Evolutionary conservation across 306 rosid species (phyloP), one percentile per base, ranked within the genome.

Genomic region (Gastrolobium bilobum): DNA sequence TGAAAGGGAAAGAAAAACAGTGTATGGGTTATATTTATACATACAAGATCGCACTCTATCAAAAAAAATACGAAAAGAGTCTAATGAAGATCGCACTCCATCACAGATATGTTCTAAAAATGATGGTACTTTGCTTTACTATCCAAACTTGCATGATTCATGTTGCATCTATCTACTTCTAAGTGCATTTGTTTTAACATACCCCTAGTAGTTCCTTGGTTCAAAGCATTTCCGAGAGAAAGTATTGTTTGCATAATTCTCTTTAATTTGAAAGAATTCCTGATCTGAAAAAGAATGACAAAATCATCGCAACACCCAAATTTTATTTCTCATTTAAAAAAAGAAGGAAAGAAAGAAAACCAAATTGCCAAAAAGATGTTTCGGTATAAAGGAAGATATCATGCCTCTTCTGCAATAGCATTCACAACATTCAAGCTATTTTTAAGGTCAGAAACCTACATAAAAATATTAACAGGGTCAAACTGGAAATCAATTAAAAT

Each of bases 221-320:
- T 94, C 87, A 94, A 84, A 82, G 98, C 98, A 86, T 94, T 94
- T 80, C 98, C 98, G 68, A 94, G 77, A 34, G 98, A 91, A 73
- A 94, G 98, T 86, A 94, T 88, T 48, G 97, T 94, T 79, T 92
- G 98, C 97, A 94, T 94, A 75, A 94, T 71, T 92, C 98, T 91
- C 87, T 94, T 94, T 60, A 94, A 86, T 85, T 94, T 94, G 83
- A 79, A 80, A 39, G 98, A 94, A 86, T 71, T 87, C 64, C 84
- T 88, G 79, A 94, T 89, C 98, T 92, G 98, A 80, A 72, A 78
- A 66, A n/a, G 31, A 85, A 84, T 71, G 64, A 52, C 33, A 44
- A 66, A 82, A 71, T 52, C 71, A 83, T 52, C 7, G 6, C 39
- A 84, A 73, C 39, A 85, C 33, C 13, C 59, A 77, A 37, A 80